Percentiles rank a stretch among this genome's conserved stretches.
phyloP scores from a whole-genome alignment of 23 red algal species.

The Gracilariopsis chorda region DNA sequence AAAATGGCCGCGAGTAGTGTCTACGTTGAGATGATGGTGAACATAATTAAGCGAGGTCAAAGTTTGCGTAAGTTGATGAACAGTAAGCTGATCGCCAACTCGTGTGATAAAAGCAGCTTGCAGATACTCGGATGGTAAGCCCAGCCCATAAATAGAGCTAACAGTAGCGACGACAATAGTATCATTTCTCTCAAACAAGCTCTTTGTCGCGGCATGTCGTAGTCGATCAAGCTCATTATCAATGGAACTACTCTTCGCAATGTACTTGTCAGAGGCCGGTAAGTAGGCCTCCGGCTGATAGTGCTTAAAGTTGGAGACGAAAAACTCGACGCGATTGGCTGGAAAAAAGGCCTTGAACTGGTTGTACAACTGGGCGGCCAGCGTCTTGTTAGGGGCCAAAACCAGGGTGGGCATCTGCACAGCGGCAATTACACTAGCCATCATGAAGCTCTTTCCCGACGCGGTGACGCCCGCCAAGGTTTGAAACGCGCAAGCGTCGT shows the following conservation, averaged over 20 bases:
- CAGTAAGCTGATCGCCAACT: constrained; percentile 9
- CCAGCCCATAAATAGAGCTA: constrained; percentile 89
- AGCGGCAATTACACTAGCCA: constrained; percentile 79
- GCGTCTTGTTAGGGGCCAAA: constrained; percentile 89
- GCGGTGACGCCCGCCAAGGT: constrained; percentile 75
- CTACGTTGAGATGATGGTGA: neutral
- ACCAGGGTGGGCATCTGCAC: constrained; percentile 70
- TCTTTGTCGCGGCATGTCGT: constrained; percentile 80
- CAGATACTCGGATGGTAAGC: constrained; percentile 76
- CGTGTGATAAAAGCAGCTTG: constrained; percentile 43
- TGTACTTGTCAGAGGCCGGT: constrained; percentile 74
- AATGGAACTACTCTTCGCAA: constrained; percentile 75
- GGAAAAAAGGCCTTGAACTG: constrained; percentile 78
- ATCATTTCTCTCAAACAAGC: constrained; percentile 76
- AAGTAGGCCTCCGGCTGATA: constrained; percentile 89
- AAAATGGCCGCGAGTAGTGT: constrained; percentile 18
- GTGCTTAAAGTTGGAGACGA: constrained; percentile 80
- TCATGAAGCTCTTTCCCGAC: constrained; percentile 90
- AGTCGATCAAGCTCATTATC: constrained; percentile 83
- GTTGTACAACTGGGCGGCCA: constrained; percentile 79
- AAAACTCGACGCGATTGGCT: constrained; percentile 77
- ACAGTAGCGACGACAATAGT: constrained; percentile 82
- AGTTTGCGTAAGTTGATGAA: neutral
- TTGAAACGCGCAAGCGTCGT: constrained; percentile 40
- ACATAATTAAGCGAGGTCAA: constrained; percentile 11